These are phyloP conservation scores for Chlamydomonas asymmetrica DNA, from an alignment of 139 green algal genomes.

Conservation along the genomic window DNA sequence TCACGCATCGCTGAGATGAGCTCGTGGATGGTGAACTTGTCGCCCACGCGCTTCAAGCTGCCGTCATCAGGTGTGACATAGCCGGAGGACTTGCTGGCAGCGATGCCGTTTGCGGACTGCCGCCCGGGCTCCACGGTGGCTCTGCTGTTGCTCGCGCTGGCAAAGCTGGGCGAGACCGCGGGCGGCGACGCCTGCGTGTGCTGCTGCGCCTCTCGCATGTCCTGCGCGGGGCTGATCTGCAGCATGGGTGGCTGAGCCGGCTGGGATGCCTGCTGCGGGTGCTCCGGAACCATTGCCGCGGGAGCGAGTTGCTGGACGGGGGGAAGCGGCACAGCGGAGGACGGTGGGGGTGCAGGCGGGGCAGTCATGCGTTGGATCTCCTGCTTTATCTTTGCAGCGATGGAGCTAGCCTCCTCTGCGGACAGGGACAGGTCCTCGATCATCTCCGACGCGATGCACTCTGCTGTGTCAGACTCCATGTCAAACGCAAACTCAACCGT, in stretches of 20 bases:
- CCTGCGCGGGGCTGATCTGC: background rate
- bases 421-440: conserved; percentile 87
- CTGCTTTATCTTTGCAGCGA: conserved; percentile 59
- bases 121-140: background rate
- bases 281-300: background rate
- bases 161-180: too few species aligned
- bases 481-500: conserved; percentile 97
- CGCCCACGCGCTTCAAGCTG: conserved; percentile 18
- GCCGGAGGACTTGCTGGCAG: background rate
- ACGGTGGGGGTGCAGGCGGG: background rate
- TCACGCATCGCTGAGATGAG: conserved; percentile 20
- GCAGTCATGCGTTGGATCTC: conserved; percentile 42
- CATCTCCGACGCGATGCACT: conserved; percentile 92
- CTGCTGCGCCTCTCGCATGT: too few species aligned
- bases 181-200: background rate
- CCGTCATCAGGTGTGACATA: conserved; percentile 15
- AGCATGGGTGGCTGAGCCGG: too few species aligned
- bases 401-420: conserved; percentile 64
- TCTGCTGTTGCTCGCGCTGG: too few species aligned
- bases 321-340: background rate
- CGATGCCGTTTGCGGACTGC: background rate
- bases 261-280: background rate
- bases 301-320: background rate
- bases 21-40: conserved; percentile 28
- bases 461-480: conserved; percentile 76